These are phyloP conservation scores for Lentinula novae-zelandiae DNA, from an alignment of 1,284 basidiomycete species.

Conservation along the genomic window DNA sequence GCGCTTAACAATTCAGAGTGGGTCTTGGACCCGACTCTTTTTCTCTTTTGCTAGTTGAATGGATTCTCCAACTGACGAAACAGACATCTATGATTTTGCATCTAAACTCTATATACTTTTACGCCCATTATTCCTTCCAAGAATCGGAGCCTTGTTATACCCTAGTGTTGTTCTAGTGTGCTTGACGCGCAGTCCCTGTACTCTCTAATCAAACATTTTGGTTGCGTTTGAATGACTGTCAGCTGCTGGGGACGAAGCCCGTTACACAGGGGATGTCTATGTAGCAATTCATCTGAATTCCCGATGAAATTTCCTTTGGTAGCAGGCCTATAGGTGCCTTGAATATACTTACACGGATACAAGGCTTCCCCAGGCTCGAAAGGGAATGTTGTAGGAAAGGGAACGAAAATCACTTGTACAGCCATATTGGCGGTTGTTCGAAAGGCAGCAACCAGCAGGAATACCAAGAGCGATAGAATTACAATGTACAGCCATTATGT, in stretches of 20 bases:
- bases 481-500: slow-evolving; percentile 30
- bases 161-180: background rate
- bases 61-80: background rate
- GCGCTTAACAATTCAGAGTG: background rate
- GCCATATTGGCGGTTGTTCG: no score
- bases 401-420: background rate
- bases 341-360: no score
- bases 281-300: no score
- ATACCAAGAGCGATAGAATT: no score
- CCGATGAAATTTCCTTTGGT: no score
- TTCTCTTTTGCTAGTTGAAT: background rate
- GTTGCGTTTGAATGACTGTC: background rate
- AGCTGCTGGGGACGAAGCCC: background rate
- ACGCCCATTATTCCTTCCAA: background rate
- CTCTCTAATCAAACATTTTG: background rate
- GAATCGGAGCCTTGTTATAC: background rate
- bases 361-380: no score
- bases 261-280: background rate
- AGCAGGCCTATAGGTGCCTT: no score
- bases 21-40: background rate
- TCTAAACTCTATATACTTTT: background rate
- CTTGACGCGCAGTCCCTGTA: background rate
- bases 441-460: no score
- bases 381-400: background rate
- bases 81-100: background rate